Evolutionary conservation across 78 protist species (phyloP), one percentile per base, ranked within the genome.

Genomic region (Dictyostelium purpureum): DNA sequence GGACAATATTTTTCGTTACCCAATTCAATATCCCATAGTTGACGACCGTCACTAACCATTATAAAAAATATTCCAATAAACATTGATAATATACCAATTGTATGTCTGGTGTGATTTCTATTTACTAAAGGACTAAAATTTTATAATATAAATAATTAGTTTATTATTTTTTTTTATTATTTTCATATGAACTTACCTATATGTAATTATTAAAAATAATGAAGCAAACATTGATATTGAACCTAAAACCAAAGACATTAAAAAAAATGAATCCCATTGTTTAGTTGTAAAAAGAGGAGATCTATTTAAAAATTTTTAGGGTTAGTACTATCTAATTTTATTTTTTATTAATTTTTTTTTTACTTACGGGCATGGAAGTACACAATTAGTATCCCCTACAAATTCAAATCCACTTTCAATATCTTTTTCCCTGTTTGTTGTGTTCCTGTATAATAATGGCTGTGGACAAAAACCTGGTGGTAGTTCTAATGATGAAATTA

Each of bases 401-500:
- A 37, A 70, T 7, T 24, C 24, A 54, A 54, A 82, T 56, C 90
- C 90, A 49, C 56, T 82, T 0, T 59, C 66, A 47, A 21, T 31
- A 65, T 79, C 88, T n/a, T 14, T 47, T 2, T 37, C 43, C 37
- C 79, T 82, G 26, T 82, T 43, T 0, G 74, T 81, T 35, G 89
- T 31, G 38, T 81, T 81, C 42, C 89, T 81, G 12, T 21, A 65
- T 35, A 81, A n/a, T 26, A 81, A 52, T 2, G 75, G 67, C 24
- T 12, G 18, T 10, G 89, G 89, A 35, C 89, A 81, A 71, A 71
- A 71, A 45, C 71, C 71, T 28, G 28, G 38, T 10, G 71, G 71
- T 31, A 63, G 18, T 21, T 2, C 16, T 57, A n/a, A n/a, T n/a
- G n/a, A n/a, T n/a, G n/a, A n/a, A n/a, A n/a, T n/a, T n/a, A n/a